These are phyloP conservation scores for Leccinum subrobustum DNA, from an alignment of 1,284 basidiomycete genomes.

Conservation along the genomic window DNA sequence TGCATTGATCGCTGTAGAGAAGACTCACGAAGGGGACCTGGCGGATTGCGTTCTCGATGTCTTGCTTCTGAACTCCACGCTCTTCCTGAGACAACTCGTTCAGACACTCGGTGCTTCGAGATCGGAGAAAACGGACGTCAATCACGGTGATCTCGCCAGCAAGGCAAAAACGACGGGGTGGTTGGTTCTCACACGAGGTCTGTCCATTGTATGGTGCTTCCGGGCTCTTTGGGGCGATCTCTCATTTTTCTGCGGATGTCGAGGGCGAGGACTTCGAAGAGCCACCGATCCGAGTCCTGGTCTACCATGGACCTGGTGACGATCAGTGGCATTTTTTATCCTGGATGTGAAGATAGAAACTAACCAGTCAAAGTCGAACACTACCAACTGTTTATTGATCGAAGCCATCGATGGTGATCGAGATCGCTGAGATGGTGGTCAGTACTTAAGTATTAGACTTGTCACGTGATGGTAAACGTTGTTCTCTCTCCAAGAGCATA, in stretches of 20 bases:
- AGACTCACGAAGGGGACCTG: constrained; percentile 73
- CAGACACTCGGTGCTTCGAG: constrained; percentile 68
- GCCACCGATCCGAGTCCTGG: constrained; percentile 96
- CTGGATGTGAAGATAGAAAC: constrained; percentile 20
- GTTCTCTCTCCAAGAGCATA: not conserved
- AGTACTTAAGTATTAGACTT: no score
- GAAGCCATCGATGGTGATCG: constrained; percentile 35
- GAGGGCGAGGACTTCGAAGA: constrained; percentile 90
- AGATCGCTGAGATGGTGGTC: no score
- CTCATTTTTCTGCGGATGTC: constrained; percentile 85
- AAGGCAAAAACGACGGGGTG: not conserved
- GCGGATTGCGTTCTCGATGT: constrained; percentile 78
- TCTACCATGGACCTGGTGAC: constrained; percentile 78
- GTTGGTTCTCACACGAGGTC: constrained; percentile 78
- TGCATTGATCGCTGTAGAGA: not conserved
- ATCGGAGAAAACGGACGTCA: not conserved
- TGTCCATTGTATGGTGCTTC: constrained; percentile 72
- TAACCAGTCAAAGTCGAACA: constrained; percentile 98
- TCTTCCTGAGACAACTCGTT: constrained; percentile 57
- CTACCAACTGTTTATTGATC: constrained; percentile 74
- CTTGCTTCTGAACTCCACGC: constrained; percentile 64
- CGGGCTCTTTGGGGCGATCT: constrained; percentile 47
- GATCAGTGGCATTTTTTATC: not conserved
- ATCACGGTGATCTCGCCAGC: not conserved
- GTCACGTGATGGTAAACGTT: no score